Evolutionary conservation across 23 red algal genomes (phyloP).

Genomic region (Gracilaria gracilis): DNA sequence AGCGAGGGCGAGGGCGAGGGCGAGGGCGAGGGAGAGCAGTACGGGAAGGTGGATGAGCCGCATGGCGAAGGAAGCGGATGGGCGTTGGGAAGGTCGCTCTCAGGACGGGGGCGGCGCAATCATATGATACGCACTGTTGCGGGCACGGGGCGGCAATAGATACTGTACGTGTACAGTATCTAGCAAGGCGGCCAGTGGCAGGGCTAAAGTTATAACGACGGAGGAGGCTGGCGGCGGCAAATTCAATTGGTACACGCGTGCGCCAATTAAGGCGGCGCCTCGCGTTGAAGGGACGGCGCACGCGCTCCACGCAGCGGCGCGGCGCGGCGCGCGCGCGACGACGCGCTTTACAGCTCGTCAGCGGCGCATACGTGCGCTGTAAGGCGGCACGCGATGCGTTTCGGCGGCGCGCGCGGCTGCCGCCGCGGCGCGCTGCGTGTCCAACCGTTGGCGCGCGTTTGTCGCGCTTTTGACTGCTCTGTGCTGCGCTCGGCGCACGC

Average conservation of each 20-base stretch:
- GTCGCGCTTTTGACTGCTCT: neutral
- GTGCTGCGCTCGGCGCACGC: neutral
- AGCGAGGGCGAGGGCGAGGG: neutral
- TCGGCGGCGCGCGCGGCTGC: neutral
- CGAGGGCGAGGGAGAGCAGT: neutral
- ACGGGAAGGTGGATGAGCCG: neutral
- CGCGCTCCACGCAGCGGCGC: neutral
- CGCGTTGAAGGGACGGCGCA: neutral
- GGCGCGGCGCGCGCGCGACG: neutral
- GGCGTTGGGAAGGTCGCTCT: neutral
- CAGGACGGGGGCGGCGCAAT: neutral
- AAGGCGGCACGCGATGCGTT: neutral
- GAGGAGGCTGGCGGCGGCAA: neutral
- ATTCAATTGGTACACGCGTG: neutral
- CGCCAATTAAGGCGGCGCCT: slow-evolving; percentile 10
- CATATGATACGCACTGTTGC: no score
- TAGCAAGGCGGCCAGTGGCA: no score
- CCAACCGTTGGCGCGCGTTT: slow-evolving; percentile 10
- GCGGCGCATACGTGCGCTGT: neutral
- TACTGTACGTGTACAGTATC: no score
- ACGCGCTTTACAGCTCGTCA: neutral
- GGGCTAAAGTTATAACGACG: neutral
- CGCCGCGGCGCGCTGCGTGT: neutral
- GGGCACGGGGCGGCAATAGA: no score
- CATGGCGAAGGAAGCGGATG: neutral